phyloP scores from a whole-genome alignment of 2,329 filamentous ascomycete species.

The Trichocomaceae sp. region DNA sequence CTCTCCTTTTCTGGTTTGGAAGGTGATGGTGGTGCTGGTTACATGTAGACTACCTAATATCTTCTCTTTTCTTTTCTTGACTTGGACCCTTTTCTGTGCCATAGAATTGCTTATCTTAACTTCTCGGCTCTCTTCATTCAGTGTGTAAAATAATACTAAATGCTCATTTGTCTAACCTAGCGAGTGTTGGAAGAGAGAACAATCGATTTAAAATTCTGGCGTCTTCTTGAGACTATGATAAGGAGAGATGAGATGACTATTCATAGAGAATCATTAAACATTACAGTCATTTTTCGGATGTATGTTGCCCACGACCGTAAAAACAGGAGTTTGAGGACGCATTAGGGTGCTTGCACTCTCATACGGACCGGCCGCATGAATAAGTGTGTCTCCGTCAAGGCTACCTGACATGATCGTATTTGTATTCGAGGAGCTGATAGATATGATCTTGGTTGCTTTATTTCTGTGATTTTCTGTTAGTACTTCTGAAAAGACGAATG shows the following conservation, averaged over 20 bases:
- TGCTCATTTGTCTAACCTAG: background rate
- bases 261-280: background rate
- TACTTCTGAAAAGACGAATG: background rate
- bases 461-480: constrained; percentile 2
- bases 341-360: background rate
- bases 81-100: background rate
- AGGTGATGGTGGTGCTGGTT: background rate
- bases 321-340: background rate
- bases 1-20: background rate
- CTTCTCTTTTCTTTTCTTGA: background rate
- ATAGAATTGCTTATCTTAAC: background rate
- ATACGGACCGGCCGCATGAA: background rate
- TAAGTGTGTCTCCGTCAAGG: background rate
- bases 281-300: background rate
- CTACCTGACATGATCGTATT: constrained; percentile 1
- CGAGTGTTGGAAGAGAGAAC: background rate
- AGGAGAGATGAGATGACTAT: background rate
- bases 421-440: background rate
- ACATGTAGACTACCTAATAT: background rate
- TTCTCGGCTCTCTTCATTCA: background rate
- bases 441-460: background rate
- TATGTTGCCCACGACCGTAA: background rate
- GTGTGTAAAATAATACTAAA: background rate
- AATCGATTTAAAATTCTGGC: background rate
- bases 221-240: background rate